Evolutionary conservation across 2,329 filamentous ascomycete species (phyloP), one percentile per base, ranked within the genome.

Genomic region (Trichoderma gracile): DNA sequence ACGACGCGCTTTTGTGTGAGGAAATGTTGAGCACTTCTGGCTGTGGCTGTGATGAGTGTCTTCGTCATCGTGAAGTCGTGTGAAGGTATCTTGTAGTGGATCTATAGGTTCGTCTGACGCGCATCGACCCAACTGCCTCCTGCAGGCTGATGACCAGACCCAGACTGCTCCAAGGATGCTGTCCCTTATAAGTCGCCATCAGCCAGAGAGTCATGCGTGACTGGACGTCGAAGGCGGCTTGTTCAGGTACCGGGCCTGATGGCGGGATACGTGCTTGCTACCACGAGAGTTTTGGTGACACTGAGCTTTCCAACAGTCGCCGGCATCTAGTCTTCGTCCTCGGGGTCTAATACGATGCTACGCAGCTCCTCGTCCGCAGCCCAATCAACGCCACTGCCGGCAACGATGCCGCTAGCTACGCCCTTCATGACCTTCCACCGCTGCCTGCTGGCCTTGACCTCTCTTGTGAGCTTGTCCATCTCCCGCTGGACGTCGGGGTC

Each of bases 341-440:
- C 86, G 12, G 81, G 78, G 71, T 91, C 92, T 67, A 96, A 80
- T 27, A 96, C 91, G 66, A 94, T 81, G 57, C 86, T 84, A 65
- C 85, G 81, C 67, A 96, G 78, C 65, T 80, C 81, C 58, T 87
- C 82, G 75, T 96, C 87, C 46, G 84, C 80, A 14, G 86, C 87
- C 92, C 92, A 96, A 72, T 96, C 88, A 61, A 95, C 81, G 53
- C 92, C 92, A 74, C 92, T 96, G 3, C 90, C 91, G 5, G 87
- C 90, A 53, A 96, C 84, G 63, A 93, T 83, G 19, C 89, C 91
- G 71, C 89, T 90, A n/a, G 90, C 83, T 47, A 92, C 86, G 25
- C 86, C 90, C 78, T 94, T 95, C 75, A 94, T 85, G 21, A 89
- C 86, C 71, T 86, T 86, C 87, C 88, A 92, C 71, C 84, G 84